Conservation (phyloP, 1,284 basidiomycete species). For the Rhodotorula sp. region DNA sequence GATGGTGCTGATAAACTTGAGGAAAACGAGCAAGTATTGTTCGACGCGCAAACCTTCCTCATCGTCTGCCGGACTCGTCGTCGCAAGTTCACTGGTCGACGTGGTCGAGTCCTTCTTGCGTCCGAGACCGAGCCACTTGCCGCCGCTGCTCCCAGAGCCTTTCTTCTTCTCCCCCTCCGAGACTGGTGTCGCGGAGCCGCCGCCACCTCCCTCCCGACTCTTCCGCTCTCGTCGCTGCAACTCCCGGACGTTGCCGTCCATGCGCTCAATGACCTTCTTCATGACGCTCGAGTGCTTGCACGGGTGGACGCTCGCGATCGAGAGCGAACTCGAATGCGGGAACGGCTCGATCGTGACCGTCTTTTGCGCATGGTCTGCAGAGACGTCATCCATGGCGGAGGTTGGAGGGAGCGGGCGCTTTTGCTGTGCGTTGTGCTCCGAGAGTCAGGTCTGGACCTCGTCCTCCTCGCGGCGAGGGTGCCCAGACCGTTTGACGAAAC, state of each 20-base stretch:
- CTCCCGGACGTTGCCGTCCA: constrained; percentile 64
- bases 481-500: constrained; percentile 33
- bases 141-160: constrained; percentile 58
- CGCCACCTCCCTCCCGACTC: not conserved
- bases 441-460: not conserved
- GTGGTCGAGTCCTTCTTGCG: constrained; percentile 28
- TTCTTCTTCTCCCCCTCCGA: constrained; percentile 63
- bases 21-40: constrained; percentile 66
- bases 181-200: constrained; percentile 16
- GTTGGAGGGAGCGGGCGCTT: constrained; percentile 77
- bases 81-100: not conserved
- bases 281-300: constrained; percentile 99
- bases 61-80: constrained; percentile 54
- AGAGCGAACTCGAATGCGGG: constrained; percentile 68
- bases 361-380: constrained; percentile 95
- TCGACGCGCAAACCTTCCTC: constrained; percentile 87
- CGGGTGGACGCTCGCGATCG: constrained; percentile 89
- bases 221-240: constrained; percentile 54
- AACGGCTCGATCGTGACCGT: constrained; percentile 98
- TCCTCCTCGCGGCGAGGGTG: constrained; percentile 4
- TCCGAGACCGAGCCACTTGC: constrained; percentile 44
- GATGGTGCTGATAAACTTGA: constrained; percentile 94
- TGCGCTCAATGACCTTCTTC: constrained; percentile 99
- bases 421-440: constrained; percentile 58
- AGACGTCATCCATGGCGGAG: constrained; percentile 96